Base-by-base conservation (phyloP, 2,329 filamentous ascomycete species). In the Basipetospora chlamydospora region DNA sequence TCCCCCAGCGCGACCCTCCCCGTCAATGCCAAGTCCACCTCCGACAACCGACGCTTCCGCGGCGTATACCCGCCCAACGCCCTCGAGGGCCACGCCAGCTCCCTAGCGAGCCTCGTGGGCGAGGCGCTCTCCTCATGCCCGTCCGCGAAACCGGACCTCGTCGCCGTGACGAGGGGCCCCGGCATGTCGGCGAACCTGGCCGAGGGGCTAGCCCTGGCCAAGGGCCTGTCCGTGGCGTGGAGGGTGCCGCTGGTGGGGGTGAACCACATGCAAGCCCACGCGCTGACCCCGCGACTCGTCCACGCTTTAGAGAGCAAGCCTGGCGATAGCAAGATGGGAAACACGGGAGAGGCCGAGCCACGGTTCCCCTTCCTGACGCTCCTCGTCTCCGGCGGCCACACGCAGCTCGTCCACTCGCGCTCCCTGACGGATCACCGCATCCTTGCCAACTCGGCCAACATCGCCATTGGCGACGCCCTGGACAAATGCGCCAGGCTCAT, bases 181-280 rank as follows among this genome's bases (percentile, higher is more conserved):
- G 90, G 90, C 15, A 94, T 95, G 82, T 63, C 71, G 21, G 69
- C 79, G 5, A 85, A 83, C 47, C 66, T 98, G 21, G 69, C 75
- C 15, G 75, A 79, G 12, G 90, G 90, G 0, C 55, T 96, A 9
- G 77, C 85, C 50, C 78, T 77, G 16, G 90, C 85, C 13, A 96
- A 96, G 57, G 90, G 86, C 0, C 67, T 96, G 15, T 76, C 87
- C 0, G 65, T 82, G 15, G 86, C 84, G 26, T 93, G 83, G 83
- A 69, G 76, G 44, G 69, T 86, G 26, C 87, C 88, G 3, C 61
- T 96, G 22, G 55, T 96, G 1, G 90, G 77, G 1, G 82, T 95
- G 1, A 82, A 98, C 55, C 90, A 98, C 56, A 96, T 98, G 90
- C 87, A 95, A 54, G 90, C 87, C 9, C 90, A 98, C 56, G 80